Evolutionary conservation across 75 land plant genomes (phyloP).

Genomic region (Azolla pinnata): DNA sequence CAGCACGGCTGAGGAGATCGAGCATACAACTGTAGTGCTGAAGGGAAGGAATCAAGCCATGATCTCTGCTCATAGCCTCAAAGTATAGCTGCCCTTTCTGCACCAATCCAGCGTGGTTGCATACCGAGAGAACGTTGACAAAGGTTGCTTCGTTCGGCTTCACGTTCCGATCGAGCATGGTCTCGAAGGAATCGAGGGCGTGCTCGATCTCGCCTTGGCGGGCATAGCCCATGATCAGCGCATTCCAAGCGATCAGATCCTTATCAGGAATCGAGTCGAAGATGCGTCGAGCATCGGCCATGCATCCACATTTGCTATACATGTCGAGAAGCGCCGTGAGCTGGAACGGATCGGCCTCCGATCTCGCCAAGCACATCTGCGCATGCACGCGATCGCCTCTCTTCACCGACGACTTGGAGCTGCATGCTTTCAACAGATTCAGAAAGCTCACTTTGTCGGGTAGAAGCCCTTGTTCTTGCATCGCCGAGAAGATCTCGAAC

Average conservation of each 20-base stretch:
- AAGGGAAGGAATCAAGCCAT: neutral
- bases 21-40: constrained; percentile 17
- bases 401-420: neutral
- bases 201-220: constrained; percentile 7
- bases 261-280: constrained; percentile 12
- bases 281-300: constrained; percentile 5
- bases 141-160: neutral
- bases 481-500: constrained; percentile 12
- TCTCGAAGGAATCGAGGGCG: neutral
- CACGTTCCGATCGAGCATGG: neutral
- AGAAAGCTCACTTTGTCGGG: constrained; percentile 9
- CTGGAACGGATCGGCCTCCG: neutral
- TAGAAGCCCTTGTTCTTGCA: constrained; percentile 4
- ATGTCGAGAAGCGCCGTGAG: constrained; percentile 1
- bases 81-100: constrained; percentile 6
- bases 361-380: neutral
- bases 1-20: constrained; percentile 14
- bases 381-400: constrained; percentile 2
- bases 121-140: neutral
- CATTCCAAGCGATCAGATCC: constrained; percentile 14
- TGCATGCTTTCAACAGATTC: constrained; percentile 11
- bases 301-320: constrained; percentile 3
- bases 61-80: constrained; percentile 1
- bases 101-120: constrained; percentile 14
- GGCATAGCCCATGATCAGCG: constrained; percentile 9